phyloP scores from a whole-genome alignment of 176 grass and related monocot species.

The Aegilops speltoides region DNA sequence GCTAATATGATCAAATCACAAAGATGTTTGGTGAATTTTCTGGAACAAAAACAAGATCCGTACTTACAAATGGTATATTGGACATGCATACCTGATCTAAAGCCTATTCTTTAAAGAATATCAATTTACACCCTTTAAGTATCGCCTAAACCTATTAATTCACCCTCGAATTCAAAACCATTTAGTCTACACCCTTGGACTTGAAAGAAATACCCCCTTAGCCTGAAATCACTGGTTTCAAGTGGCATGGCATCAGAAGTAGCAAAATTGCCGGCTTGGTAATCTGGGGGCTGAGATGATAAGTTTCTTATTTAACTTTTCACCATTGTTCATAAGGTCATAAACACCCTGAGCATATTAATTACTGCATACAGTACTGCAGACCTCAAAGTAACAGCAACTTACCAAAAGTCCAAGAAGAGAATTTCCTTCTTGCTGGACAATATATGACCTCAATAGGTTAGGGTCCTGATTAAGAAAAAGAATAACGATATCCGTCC shows the following conservation, averaged over 20 bases:
- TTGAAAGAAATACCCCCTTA: background rate
- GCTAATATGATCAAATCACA: background rate
- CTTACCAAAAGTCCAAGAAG: constrained; percentile 96
- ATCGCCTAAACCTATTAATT: background rate
- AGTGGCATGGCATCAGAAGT: background rate
- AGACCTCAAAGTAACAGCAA: constrained; percentile 2
- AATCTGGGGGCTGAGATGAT: background rate
- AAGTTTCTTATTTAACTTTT: background rate
- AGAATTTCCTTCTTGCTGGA: constrained; percentile 93
- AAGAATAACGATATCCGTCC: constrained; percentile 95
- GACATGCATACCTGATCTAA: background rate
- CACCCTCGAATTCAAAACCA: background rate
- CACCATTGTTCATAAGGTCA: background rate
- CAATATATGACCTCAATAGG: constrained; percentile 88
- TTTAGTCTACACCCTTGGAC: background rate
- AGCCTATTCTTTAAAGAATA: background rate
- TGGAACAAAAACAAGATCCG: background rate
- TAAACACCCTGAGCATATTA: background rate
- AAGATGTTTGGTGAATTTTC: background rate
- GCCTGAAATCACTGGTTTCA: background rate
- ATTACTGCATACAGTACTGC: constrained; percentile 5
- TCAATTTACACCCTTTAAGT: background rate
- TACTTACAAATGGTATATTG: background rate
- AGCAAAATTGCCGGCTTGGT: background rate
- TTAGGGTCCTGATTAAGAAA: constrained; percentile 99